These are phyloP conservation scores for Chlamydomonas schloesseri DNA, from an alignment of 139 green algal genomes.

Conservation along the genomic window DNA sequence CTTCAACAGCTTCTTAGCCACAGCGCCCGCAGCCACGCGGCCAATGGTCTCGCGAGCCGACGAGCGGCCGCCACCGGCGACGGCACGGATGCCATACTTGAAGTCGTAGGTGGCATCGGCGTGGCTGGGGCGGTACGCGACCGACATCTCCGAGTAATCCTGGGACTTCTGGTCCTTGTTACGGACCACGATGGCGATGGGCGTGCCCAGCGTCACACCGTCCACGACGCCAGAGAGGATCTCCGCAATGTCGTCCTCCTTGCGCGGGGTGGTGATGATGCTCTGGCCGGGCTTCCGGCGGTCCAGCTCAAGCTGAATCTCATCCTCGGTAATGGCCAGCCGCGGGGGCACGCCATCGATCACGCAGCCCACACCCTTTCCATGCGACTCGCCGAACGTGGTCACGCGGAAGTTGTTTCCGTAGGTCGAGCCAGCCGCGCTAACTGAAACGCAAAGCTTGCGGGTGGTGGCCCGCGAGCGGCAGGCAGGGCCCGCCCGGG, in stretches of 20 bases:
- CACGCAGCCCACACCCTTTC: constrained; percentile 96
- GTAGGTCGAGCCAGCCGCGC: constrained; percentile 86
- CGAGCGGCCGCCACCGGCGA: constrained; percentile 95
- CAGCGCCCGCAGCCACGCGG: constrained; percentile 94
- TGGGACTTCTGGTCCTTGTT: constrained; percentile 95
- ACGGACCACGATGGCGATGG: constrained; percentile 95
- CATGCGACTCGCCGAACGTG: constrained; percentile 97
- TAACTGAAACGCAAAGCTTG: constrained; percentile 12
- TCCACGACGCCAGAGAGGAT: constrained; percentile 90
- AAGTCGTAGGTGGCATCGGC: constrained; percentile 99
- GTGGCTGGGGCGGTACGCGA: constrained; percentile 94
- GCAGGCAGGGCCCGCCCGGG: too few relatives aligned
- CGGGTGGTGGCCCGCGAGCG: background rate
- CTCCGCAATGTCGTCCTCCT: constrained; percentile 94
- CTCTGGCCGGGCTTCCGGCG: constrained; percentile 93
- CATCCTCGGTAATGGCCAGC: constrained; percentile 85
- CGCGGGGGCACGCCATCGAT: constrained; percentile 95
- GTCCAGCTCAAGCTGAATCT: constrained; percentile 92
- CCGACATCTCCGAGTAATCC: constrained; percentile 91
- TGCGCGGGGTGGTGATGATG: constrained; percentile 96
- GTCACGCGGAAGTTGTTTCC: constrained; percentile 93
- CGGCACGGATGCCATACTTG: constrained; percentile 98
- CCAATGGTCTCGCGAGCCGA: constrained; percentile 98
- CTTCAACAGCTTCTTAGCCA: constrained; percentile 98
- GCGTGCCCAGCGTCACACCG: constrained; percentile 90